Conservation (phyloP, 257 asterid species). For the Sherardia arvensis region DNA sequence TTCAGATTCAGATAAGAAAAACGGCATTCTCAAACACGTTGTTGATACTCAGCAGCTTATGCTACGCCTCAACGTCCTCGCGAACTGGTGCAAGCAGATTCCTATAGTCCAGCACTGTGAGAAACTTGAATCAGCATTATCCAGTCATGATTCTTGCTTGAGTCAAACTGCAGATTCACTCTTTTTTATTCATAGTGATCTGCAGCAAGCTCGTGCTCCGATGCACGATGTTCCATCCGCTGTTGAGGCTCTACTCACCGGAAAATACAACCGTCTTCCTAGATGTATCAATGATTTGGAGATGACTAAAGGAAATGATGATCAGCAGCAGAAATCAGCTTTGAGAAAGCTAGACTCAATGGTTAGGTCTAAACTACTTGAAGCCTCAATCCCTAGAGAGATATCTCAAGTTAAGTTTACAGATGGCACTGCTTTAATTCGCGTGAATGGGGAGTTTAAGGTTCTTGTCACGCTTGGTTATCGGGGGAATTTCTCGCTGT, state of each 20-base stretch:
- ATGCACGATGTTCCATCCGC: conserved; percentile 96
- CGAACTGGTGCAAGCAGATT: conserved; percentile 99
- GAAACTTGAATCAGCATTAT: conserved; percentile 76
- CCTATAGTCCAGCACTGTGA: conserved; percentile 85
- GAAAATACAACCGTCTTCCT: conserved; percentile 76
- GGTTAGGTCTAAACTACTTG: too few relatives aligned
- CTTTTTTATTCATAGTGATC: too few relatives aligned
- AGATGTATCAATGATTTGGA: conserved; percentile 90
- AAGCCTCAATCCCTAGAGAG: too few relatives aligned
- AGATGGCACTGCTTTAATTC: conserved; percentile 92
- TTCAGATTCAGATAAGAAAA: conserved; percentile 85
- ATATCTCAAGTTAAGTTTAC: too few relatives aligned
- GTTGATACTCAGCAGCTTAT: conserved; percentile 95
- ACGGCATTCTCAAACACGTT: conserved; percentile 72
- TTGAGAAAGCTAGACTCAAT: conserved; percentile 69
- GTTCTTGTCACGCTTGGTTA: too few relatives aligned
- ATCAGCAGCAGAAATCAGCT: conserved; percentile 71
- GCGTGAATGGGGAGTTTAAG: too few relatives aligned
- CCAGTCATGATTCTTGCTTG: conserved; percentile 95
- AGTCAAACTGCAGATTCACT: conserved; percentile 96
- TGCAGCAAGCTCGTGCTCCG: conserved; percentile 99
- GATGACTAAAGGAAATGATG: conserved; percentile 49
- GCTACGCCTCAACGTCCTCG: conserved; percentile 94
- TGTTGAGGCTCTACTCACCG: conserved; percentile 74
- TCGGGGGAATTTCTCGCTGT: conserved; percentile 79